Evolutionary conservation across 2,329 filamentous ascomycete species (phyloP).

Genomic region (Raffaelea albimanens): DNA sequence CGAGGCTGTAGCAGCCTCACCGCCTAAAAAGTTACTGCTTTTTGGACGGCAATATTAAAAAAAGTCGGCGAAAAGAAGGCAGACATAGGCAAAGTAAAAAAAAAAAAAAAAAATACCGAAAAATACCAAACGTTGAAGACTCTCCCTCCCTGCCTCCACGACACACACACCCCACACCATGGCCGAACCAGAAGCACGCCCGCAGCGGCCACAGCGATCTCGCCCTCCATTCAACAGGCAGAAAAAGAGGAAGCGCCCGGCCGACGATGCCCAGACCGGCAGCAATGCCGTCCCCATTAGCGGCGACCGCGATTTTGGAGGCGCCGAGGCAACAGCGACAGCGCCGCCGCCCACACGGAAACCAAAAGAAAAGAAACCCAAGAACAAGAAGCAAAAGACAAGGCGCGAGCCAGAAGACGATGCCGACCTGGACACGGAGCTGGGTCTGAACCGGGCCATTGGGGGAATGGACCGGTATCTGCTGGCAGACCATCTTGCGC

Average conservation of each 20-base stretch:
- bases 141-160: background rate
- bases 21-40: background rate
- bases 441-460: slow-evolving; percentile 71
- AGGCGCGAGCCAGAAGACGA: slow-evolving; percentile 22
- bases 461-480: slow-evolving; percentile 74
- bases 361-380: slow-evolving; percentile 6
- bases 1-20: too few species aligned
- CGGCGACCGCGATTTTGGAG: too few species aligned
- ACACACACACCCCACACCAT: background rate
- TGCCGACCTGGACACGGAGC: slow-evolving; percentile 53
- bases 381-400: slow-evolving; percentile 6
- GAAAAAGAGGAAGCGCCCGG: slow-evolving; percentile 9
- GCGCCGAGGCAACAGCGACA: background rate
- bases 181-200: background rate
- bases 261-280: background rate
- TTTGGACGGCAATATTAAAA: slow-evolving; percentile 6
- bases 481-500: slow-evolving; percentile 75
- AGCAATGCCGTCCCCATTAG: too few species aligned
- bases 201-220: too few species aligned
- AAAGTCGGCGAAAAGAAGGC: too few species aligned
- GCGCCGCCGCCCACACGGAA: background rate
- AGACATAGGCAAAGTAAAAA: background rate
- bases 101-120: too few species aligned
- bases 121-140: slow-evolving; percentile 8
- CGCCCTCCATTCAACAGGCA: background rate